Conservation (phyloP, 2,329 filamentous ascomycete genomes). For the Metarhizium rileyi region DNA sequence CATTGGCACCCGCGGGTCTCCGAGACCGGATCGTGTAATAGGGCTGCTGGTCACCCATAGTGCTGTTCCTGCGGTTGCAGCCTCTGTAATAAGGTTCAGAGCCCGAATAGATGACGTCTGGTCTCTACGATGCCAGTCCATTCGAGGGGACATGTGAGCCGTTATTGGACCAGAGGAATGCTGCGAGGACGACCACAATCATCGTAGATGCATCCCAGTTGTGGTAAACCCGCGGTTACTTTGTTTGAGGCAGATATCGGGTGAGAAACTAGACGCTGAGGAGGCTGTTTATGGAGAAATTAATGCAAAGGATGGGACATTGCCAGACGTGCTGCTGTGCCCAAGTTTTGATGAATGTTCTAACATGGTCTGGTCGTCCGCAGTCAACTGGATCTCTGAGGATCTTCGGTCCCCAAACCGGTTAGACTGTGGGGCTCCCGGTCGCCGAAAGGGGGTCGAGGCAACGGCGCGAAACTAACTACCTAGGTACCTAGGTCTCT, state of each 20-base stretch:
- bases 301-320: constrained; percentile 3
- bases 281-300: neutral
- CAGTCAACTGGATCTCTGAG: neutral
- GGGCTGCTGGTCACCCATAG: constrained; percentile 34
- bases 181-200: neutral
- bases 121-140: neutral
- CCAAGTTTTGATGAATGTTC: neutral
- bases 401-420: constrained; percentile 14
- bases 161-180: constrained; percentile 2
- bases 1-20: constrained; percentile 34
- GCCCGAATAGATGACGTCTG: neutral
- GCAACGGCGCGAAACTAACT: neutral
- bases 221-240: too few species aligned
- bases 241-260: too few species aligned
- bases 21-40: constrained; percentile 46
- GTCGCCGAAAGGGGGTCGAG: neutral
- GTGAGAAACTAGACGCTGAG: too few species aligned
- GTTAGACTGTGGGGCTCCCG: constrained; percentile 7
- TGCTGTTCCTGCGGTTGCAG: neutral
- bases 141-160: neutral
- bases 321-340: constrained; percentile 1
- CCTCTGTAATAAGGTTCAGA: neutral
- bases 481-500: too few species aligned
- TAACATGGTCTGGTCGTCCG: neutral
- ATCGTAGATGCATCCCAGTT: constrained; percentile 3